Percentiles rank a stretch among this genome's conserved stretches.
These are phyloP conservation scores for Nelumbo lutea DNA, from an alignment of 164 flowering plant species.

Conservation along the genomic window DNA sequence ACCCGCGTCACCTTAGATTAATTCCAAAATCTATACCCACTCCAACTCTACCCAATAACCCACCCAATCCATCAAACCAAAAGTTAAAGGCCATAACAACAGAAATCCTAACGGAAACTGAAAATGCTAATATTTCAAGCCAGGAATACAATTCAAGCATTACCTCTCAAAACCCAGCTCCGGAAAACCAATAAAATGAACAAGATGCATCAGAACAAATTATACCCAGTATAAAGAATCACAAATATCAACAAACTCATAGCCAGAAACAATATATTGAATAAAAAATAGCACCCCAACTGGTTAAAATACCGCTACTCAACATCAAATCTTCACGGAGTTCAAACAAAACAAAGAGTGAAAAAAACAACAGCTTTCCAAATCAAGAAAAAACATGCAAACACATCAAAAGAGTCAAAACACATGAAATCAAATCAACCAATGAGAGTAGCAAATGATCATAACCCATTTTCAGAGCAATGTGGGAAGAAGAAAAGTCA, in stretches of 20 bases:
- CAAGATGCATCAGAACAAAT: slow-evolving; percentile 3
- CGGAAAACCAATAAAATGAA: slow-evolving; percentile 4
- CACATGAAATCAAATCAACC: neutral
- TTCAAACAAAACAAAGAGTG: neutral
- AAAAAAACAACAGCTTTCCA: neutral
- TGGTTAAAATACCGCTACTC: neutral
- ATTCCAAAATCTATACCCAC: neutral
- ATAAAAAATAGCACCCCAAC: neutral
- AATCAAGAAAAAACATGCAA: neutral
- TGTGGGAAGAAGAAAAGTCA: neutral
- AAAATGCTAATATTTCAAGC: neutral
- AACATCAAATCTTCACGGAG: neutral
- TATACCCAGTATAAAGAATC: slow-evolving; percentile 10
- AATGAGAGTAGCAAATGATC: neutral
- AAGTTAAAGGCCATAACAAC: neutral
- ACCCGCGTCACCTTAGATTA: neutral
- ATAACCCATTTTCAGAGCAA: neutral
- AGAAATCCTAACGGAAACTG: neutral
- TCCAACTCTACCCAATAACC: neutral
- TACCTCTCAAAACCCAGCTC: slow-evolving; percentile 3
- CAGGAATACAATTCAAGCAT: slow-evolving; percentile 8
- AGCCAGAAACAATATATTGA: neutral
- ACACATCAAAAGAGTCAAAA: neutral
- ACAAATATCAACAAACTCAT: neutral
- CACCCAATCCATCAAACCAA: neutral